Evolutionary conservation across 169 alveolate species (phyloP), one percentile per base, ranked within the genome.

Genomic region (Eimeria mitis): DNA sequence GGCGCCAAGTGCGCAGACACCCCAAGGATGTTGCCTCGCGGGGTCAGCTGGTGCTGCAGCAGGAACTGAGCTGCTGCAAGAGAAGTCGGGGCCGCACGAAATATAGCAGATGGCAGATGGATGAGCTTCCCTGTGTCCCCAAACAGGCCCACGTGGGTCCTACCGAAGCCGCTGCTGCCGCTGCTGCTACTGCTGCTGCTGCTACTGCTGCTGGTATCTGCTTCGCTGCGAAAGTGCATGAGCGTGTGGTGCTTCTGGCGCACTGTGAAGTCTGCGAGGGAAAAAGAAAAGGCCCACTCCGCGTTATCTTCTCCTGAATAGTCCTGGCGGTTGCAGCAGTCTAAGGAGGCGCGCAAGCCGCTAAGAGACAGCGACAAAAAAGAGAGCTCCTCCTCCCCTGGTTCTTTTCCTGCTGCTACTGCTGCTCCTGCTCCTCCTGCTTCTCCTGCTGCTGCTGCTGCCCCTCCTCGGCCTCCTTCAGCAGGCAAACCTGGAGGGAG

Each of bases 261-360:
- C 65, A 96, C 97, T 37, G 95, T 85, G 85, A 97, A 97, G 73
- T 97, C 95, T 31, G 96, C 95, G 49, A 97, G 91, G 37, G 95
- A 96, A 61, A 95, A 89, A 31, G 96, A 85, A 78, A 97, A 97
- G 70, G 87, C 94, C 98, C 98, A 97, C 81, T 96, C 97, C 37
- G 95, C 87, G 78, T 96, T 97, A 78, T 97, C 98, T 70, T 95
- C 89, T 47, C 96, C 98, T 56, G 96, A 94, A 56, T 91, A 96
- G 87, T 97, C 98, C 70, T 95, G 96, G 63, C 96, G 96, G 59
- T 96, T 94, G 75, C 90, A 83, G 75, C 73, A 83, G 40, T 83
- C 90, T 56, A 83, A 56, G 54, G 90, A 83, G 8, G 90, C 90
- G 23, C 73, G 28, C 68, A 83, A 13, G 8, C 90, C 90, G 4